Evolutionary conservation across 805 yeast species (phyloP).

Genomic region (Pichia nanzhaoensis): DNA sequence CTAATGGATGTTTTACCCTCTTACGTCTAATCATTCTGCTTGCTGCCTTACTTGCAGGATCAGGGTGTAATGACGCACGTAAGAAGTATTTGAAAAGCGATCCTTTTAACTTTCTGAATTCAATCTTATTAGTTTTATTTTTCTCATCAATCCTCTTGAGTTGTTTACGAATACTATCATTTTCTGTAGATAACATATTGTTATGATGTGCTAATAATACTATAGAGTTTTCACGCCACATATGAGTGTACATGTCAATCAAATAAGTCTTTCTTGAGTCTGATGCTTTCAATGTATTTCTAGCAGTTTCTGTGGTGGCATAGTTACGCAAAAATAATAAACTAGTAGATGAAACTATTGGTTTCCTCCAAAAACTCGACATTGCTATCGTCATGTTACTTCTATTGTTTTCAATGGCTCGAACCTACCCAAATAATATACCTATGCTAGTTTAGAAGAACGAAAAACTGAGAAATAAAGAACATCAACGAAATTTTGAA

Average conservation of each 20-base stretch:
- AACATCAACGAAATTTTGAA: background rate
- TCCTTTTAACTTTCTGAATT: conserved; percentile 61
- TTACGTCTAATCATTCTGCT: conserved; percentile 32
- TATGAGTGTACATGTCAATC: conserved; percentile 68
- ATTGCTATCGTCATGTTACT: too few relatives aligned
- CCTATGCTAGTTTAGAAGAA: background rate
- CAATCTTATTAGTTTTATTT: conserved; percentile 17
- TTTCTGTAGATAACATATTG: conserved; percentile 66
- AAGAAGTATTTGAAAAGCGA: conserved; percentile 69
- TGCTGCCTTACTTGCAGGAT: conserved; percentile 65
- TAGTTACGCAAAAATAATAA: conserved; percentile 1
- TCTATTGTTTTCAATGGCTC: too few relatives aligned
- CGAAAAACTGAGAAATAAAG: background rate
- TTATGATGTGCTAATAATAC: conserved; percentile 80
- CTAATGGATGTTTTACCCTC: conserved; percentile 55
- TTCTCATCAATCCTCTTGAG: conserved; percentile 57
- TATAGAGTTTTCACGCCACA: conserved; percentile 62
- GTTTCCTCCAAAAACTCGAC: conserved; percentile 6
- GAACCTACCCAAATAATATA: too few relatives aligned
- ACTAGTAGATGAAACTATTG: background rate
- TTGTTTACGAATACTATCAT: conserved; percentile 53
- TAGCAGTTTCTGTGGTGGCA: conserved; percentile 8
- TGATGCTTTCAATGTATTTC: conserved; percentile 46
- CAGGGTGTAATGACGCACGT: conserved; percentile 57
- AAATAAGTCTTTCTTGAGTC: conserved; percentile 81